Conservation (phyloP, 2,329 filamentous ascomycete genomes). For the Stemphylium vesicarium region DNA sequence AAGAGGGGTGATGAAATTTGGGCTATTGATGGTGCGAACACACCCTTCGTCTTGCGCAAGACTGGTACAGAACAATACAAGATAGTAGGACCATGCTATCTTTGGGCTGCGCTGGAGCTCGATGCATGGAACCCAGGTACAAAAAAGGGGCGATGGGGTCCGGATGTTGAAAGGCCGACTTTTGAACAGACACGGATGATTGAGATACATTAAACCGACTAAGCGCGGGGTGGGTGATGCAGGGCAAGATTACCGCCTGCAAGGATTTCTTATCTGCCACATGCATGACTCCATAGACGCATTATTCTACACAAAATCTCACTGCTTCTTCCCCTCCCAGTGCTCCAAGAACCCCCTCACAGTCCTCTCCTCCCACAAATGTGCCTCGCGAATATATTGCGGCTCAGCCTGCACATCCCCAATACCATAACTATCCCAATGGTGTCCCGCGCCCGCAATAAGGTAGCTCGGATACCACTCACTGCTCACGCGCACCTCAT, state of each 20-base stretch:
- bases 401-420: constrained; percentile 55
- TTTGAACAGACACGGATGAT: background rate
- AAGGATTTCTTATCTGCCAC: too few species aligned
- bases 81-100: constrained; percentile 1
- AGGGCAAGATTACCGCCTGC: too few species aligned
- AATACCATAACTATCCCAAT: constrained; percentile 57
- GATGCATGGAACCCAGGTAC: constrained; percentile 12
- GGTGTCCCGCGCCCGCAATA: constrained; percentile 60
- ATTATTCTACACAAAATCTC: background rate
- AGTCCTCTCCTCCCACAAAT: constrained; percentile 58
- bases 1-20: background rate
- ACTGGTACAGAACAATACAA: background rate
- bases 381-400: constrained; percentile 59
- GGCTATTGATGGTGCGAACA: background rate
- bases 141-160: constrained; percentile 6
- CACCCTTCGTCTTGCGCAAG: background rate
- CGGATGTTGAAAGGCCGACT: background rate
- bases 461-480: constrained; percentile 58
- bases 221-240: too few species aligned
- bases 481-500: constrained; percentile 43
- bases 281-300: too few species aligned
- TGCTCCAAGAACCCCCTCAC: constrained; percentile 47
- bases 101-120: constrained; percentile 13
- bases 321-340: constrained; percentile 14
- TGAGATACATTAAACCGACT: background rate